Percentiles rank a stretch among this genome's conserved stretches.
Evolutionary conservation across 176 grass and related monocot species (phyloP).

Genomic region (Oryza brachyantha): DNA sequence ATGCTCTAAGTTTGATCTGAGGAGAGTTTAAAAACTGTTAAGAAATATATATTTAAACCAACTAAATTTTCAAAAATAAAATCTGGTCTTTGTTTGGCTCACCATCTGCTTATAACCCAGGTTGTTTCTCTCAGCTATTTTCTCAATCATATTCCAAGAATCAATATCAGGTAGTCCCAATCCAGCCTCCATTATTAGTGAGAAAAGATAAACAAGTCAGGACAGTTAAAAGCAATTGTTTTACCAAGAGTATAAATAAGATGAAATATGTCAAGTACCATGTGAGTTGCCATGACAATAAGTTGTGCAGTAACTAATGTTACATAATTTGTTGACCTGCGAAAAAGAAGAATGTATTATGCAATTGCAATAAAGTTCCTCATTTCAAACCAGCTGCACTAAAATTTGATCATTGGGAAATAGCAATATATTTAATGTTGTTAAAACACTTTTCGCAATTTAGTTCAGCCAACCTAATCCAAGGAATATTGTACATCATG

Average conservation of each 20-base stretch:
- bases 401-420: too few relatives aligned
- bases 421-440: neutral
- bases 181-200: conserved; percentile 68
- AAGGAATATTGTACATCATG: too few relatives aligned
- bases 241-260: conserved; percentile 26
- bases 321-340: conserved; percentile 86
- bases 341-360: conserved; percentile 35
- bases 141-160: conserved; percentile 99
- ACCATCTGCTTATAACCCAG: conserved; percentile 98
- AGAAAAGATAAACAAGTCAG: conserved; percentile 41
- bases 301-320: conserved; percentile 90
- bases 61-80: conserved; percentile 7
- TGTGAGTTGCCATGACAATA: conserved; percentile 92
- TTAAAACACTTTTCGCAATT: neutral
- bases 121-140: conserved; percentile 97
- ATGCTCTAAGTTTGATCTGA: conserved; percentile 94
- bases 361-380: conserved; percentile 16
- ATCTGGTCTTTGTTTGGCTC: conserved; percentile 45
- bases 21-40: conserved; percentile 27
- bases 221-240: conserved; percentile 1
- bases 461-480: too few relatives aligned
- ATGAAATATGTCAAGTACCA: conserved; percentile 55
- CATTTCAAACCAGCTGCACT: conserved; percentile 3
- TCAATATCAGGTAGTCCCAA: conserved; percentile 88
- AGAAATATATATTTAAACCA: conserved; percentile 11